Evolutionary conservation across 768 basidiomycete genomes (phyloP).

Genomic region (Filobasidium floriforme): DNA sequence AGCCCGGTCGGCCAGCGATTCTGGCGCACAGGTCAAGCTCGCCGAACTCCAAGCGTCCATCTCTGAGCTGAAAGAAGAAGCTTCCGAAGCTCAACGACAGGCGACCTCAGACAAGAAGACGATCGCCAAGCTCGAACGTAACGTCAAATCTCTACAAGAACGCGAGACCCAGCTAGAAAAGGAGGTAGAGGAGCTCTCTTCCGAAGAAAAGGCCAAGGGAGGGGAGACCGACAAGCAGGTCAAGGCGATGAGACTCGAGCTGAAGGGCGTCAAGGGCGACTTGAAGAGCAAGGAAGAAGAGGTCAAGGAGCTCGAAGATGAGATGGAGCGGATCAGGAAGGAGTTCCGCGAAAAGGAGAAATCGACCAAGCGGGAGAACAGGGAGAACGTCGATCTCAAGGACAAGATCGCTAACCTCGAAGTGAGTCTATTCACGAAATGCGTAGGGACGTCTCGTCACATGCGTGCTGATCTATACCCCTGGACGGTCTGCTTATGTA

Average conservation of each 20-base stretch:
- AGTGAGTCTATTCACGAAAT: neutral
- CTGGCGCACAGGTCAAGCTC: neutral
- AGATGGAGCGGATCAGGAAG: constrained; percentile 3
- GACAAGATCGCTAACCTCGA: constrained; percentile 1
- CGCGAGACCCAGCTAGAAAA: neutral
- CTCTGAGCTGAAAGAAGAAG: neutral
- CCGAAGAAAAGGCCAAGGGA: constrained; percentile 1
- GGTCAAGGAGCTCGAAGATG: constrained; percentile 5
- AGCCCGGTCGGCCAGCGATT: neutral
- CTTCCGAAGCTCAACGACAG: neutral
- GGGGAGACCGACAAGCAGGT: constrained; percentile 10
- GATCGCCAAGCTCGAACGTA: constrained; percentile 3
- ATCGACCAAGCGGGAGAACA: neutral
- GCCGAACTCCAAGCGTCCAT: neutral
- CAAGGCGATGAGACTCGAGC: constrained; percentile 6
- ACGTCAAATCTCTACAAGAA: neutral
- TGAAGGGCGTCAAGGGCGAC: constrained; percentile 1
- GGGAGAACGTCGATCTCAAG: neutral
- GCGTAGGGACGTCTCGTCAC: neutral
- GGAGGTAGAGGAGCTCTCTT: constrained; percentile 3
- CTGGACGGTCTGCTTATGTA: neutral
- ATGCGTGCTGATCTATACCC: neutral
- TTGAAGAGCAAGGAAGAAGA: constrained; percentile 7
- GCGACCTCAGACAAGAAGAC: neutral
- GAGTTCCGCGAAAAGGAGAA: constrained; percentile 8